Conservation (phyloP, 345 rosid species). For the Cardamine chenopodiifolia region DNA sequence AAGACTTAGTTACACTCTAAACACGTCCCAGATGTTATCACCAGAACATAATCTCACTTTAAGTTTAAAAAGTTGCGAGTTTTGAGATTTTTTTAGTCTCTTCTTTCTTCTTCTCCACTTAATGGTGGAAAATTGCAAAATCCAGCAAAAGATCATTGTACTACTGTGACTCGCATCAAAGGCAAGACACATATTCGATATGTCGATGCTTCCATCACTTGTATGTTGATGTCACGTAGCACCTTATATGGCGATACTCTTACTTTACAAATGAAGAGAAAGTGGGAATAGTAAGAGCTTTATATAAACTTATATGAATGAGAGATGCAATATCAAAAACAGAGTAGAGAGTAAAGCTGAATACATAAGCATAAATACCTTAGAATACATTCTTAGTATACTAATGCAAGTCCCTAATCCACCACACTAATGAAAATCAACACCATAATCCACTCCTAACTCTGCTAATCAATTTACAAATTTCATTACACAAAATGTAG, state of each 20-base stretch:
- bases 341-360: background rate
- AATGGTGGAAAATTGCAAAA: conserved; percentile 33
- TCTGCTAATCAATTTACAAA: background rate
- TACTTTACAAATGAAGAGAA: too few species aligned
- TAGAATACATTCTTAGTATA: too few species aligned
- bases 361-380: too few species aligned
- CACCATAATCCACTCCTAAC: too few species aligned
- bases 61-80: conserved; percentile 33
- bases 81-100: background rate
- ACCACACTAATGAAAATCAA: too few species aligned
- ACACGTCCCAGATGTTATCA: background rate
- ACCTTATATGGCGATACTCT: background rate
- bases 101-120: conserved; percentile 23
- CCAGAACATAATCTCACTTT: background rate
- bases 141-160: background rate
- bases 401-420: background rate
- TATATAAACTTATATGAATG: background rate
- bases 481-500: background rate
- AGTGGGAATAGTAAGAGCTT: too few species aligned
- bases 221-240: background rate
- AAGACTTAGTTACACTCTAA: background rate
- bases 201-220: background rate
- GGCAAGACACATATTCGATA: background rate
- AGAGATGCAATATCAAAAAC: background rate
- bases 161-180: background rate